Percentiles rank a stretch among this genome's conserved stretches.
These are phyloP conservation scores for Penicillium ucsense DNA, from an alignment of 495 filamentous ascomycete genomes.

Conservation along the genomic window DNA sequence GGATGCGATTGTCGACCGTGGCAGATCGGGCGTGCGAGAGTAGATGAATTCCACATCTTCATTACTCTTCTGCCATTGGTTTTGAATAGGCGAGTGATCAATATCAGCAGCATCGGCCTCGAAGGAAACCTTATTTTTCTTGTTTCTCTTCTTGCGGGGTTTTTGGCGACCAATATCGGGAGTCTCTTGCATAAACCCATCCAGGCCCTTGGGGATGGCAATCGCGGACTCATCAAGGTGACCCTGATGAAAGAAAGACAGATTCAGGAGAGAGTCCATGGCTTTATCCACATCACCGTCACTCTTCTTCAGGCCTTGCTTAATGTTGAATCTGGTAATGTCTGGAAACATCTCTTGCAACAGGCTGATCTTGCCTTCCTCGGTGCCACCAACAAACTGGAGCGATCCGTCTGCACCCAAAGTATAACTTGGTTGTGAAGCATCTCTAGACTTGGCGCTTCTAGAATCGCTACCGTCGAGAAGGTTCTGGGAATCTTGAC, in stretches of 20 bases:
- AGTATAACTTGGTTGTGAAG: slow-evolving; percentile 19
- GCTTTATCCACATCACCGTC: slow-evolving; percentile 53
- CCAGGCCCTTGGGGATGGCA: slow-evolving; percentile 57
- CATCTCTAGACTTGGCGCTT: background rate
- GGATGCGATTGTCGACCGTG: slow-evolving; percentile 45
- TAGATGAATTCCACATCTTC: slow-evolving; percentile 53
- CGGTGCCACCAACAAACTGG: slow-evolving; percentile 38
- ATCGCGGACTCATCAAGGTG: slow-evolving; percentile 28
- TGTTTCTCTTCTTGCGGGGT: slow-evolving; percentile 34
- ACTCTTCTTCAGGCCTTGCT: slow-evolving; percentile 53
- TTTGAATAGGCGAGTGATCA: slow-evolving; percentile 13
- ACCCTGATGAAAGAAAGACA: slow-evolving; percentile 57
- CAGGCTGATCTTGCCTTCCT: slow-evolving; percentile 44
- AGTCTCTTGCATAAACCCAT: slow-evolving; percentile 57
- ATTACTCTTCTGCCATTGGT: slow-evolving; percentile 47
- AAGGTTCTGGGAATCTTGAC: slow-evolving; percentile 21
- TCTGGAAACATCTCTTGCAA: slow-evolving; percentile 63
- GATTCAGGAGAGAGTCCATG: slow-evolving; percentile 73
- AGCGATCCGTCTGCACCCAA: slow-evolving; percentile 23
- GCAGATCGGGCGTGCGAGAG: slow-evolving; percentile 30
- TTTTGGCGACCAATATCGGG: slow-evolving; percentile 24
- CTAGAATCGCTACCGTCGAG: slow-evolving; percentile 1
- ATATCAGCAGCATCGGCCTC: background rate
- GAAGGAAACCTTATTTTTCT: slow-evolving; percentile 8
- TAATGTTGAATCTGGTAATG: slow-evolving; percentile 52